Conservation (phyloP, 2,329 filamentous ascomycete species). For the Coleophoma eucalyptorum region DNA sequence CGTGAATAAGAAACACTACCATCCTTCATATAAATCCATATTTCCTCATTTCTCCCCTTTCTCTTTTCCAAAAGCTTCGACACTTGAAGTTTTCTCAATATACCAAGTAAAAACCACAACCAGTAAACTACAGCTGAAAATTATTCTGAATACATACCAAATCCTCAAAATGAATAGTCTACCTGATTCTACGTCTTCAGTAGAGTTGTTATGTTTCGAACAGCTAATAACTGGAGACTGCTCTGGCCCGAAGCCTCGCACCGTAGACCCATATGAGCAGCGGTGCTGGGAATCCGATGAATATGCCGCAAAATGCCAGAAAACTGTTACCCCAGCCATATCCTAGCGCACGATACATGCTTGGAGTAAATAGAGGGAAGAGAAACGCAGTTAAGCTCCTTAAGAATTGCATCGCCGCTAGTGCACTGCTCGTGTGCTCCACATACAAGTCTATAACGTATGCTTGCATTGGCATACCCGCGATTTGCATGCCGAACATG, state of each 20-base stretch:
- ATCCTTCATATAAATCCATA: no score
- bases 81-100: no score
- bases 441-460: constrained; percentile 46
- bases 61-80: no score
- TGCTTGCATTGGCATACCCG: constrained; percentile 25
- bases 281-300: constrained; percentile 42
- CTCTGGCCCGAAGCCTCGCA: constrained; percentile 32
- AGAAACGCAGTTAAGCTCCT: constrained; percentile 4
- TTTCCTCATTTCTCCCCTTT: no score
- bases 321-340: constrained; percentile 43
- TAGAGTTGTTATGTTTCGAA: no score
- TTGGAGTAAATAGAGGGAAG: constrained; percentile 38
- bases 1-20: no score
- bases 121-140: no score
- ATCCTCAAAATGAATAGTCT: no score
- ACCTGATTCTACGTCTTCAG: no score
- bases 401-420: constrained; percentile 34
- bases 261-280: constrained; percentile 31
- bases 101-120: no score
- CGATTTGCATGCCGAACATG: not conserved
- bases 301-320: constrained; percentile 37
- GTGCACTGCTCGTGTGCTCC: constrained; percentile 37
- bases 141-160: no score
- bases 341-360: constrained; percentile 20
- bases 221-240: no score